Conservation (phyloP, 768 basidiomycete genomes). For the Coprinopsis sp. region DNA sequence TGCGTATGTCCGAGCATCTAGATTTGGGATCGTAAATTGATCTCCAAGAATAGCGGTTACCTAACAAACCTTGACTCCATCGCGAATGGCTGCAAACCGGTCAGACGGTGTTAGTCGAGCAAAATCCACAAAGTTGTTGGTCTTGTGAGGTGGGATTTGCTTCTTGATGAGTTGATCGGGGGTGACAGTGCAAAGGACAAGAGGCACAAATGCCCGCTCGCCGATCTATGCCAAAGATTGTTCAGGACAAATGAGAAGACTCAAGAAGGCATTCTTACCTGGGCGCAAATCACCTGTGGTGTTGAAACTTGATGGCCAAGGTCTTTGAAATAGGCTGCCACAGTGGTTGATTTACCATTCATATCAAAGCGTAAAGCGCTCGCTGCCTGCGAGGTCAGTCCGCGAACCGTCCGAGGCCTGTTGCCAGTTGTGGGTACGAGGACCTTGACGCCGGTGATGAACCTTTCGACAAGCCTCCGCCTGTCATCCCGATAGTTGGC, state of each 20-base stretch:
- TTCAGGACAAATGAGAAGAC: background rate
- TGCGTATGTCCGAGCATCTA: conserved; percentile 62
- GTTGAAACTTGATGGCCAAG: conserved; percentile 31
- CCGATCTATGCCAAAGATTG: conserved; percentile 41
- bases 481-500: conserved; percentile 45
- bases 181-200: conserved; percentile 62
- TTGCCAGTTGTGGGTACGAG: conserved; percentile 21
- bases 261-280: conserved; percentile 34
- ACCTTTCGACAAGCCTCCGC: conserved; percentile 35
- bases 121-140: conserved; percentile 58
- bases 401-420: conserved; percentile 48
- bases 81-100: conserved; percentile 47
- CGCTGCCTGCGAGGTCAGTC: conserved; percentile 49
- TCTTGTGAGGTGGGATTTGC: conserved; percentile 63
- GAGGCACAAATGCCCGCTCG: conserved; percentile 55
- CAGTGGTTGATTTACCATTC: conserved; percentile 42
- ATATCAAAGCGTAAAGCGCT: conserved; percentile 41
- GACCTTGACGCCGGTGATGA: conserved; percentile 33
- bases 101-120: conserved; percentile 60
- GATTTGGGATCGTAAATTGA: conserved; percentile 17
- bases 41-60: conserved; percentile 20
- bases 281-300: conserved; percentile 51
- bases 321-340: conserved; percentile 31
- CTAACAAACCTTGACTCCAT: conserved; percentile 44
- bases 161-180: conserved; percentile 67